Conservation (phyloP, 257 asterid genomes). For the Fraxinus quadrangulata region DNA sequence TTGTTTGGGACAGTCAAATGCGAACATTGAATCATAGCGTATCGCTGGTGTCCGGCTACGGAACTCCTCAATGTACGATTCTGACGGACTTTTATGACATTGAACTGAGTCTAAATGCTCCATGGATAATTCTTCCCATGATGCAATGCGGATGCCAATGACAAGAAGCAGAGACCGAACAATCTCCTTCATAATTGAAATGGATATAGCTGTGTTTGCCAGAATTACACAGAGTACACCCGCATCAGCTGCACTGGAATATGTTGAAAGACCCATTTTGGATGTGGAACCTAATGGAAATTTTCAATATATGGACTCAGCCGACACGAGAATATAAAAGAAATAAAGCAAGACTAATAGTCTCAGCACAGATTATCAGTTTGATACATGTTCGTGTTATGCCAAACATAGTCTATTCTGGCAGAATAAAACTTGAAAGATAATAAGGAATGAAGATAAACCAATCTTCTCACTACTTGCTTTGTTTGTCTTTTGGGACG, state of each 20-base stretch:
- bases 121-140: slow-evolving; percentile 64
- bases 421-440: not conserved
- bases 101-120: slow-evolving; percentile 51
- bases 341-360: not conserved
- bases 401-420: not conserved
- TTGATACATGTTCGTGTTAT: not conserved
- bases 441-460: not conserved
- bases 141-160: slow-evolving; percentile 66
- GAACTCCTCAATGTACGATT: slow-evolving; percentile 78
- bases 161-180: slow-evolving; percentile 67
- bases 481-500: not conserved
- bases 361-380: slow-evolving; percentile 5
- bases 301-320: slow-evolving; percentile 18
- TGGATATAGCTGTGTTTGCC: slow-evolving; percentile 82
- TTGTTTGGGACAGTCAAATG: slow-evolving; percentile 32
- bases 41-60: slow-evolving; percentile 60
- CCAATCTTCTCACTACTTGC: not conserved
- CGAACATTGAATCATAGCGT: slow-evolving; percentile 52
- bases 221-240: slow-evolving; percentile 83
- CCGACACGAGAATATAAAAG: not conserved
- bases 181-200: slow-evolving; percentile 71
- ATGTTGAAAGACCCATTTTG: slow-evolving; percentile 80
- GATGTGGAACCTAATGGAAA: slow-evolving; percentile 33
- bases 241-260: slow-evolving; percentile 79
- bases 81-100: slow-evolving; percentile 54